These are phyloP conservation scores for Diversispora epigaea DNA, from an alignment of 192 early-diverging fungal species.

Conservation along the genomic window DNA sequence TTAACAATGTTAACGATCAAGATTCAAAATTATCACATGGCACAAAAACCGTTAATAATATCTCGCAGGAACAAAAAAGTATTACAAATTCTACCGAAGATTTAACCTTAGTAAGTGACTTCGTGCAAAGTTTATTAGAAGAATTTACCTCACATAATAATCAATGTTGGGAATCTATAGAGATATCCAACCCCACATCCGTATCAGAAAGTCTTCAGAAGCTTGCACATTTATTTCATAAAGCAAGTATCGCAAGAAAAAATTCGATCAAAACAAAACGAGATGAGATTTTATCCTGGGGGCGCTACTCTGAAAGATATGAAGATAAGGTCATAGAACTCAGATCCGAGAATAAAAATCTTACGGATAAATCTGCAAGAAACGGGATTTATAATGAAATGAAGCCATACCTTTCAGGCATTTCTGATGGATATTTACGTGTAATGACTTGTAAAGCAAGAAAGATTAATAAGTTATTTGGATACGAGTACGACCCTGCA, in stretches of 20 bases:
- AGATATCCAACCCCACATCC: neutral
- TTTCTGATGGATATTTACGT: constrained; percentile 23
- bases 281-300: neutral
- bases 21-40: constrained; percentile 17
- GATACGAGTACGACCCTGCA: constrained; percentile 25
- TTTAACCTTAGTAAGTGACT: constrained; percentile 2
- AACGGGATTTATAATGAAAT: neutral
- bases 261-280: constrained; percentile 10
- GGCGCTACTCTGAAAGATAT: constrained; percentile 8
- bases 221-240: constrained; percentile 16
- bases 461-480: constrained; percentile 30
- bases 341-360: constrained; percentile 17
- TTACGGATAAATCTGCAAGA: constrained; percentile 23
- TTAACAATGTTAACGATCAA: neutral
- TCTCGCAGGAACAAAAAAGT: no score
- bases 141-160: neutral
- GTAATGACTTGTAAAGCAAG: constrained; percentile 14
- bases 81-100: neutral
- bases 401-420: constrained; percentile 19
- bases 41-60: constrained; percentile 17
- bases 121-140: constrained; percentile 24
- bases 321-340: constrained; percentile 25
- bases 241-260: constrained; percentile 9
- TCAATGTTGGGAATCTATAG: constrained; percentile 4
- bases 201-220: constrained; percentile 8